Evolutionary conservation across 805 yeast species (phyloP), one percentile per base, ranked within the genome.

Genomic region (Grigorovia transvaalensis): DNA sequence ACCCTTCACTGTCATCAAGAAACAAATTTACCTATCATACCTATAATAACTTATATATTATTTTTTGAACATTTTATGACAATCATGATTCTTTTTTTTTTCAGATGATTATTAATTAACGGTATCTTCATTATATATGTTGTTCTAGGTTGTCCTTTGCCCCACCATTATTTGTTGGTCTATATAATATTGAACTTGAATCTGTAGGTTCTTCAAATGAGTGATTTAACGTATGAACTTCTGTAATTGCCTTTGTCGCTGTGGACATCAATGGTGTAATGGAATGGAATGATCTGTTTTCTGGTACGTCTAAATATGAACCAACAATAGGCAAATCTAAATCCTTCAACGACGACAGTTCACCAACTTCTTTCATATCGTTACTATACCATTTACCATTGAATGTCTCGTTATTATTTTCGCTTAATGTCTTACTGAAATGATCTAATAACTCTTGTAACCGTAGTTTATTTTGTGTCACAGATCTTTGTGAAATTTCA

Each of bases 381-480:
- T 38, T 38, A n/a, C 15, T n/a, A 38, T 38, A 38, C 9, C 8
- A 3, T 38, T 38, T n/a, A 8, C 15, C 8, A 15, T 38, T 33
- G 15, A 8, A 11, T 11, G 11, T n/a, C 2, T 38, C 42, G 4
- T 38, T 15, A 20, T 49, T 46, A 17, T 51, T 51, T 15, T 48
- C 30, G 6, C 50, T 45, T 8, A 51, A 40, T 0, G 57, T 56
- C 45, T 50, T 59, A 44, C 59, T 61, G 48, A 65, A 68, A 51
- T 67, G 63, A 9, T 66, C 65, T 19, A 67, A 23, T 15, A 66
- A 49, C 41, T 64, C 69, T 44, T 59, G 64, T 30, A 57, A 56
- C 43, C 60, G 60, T 27, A 56, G 49, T 51, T 54, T 63, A 52
- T 57, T 64, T 44, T 64, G 59, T 41, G 64, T 60, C 17, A 64